Evolutionary conservation across 2,329 filamentous ascomycete genomes (phyloP).

Genomic region (Knufia petricola): DNA sequence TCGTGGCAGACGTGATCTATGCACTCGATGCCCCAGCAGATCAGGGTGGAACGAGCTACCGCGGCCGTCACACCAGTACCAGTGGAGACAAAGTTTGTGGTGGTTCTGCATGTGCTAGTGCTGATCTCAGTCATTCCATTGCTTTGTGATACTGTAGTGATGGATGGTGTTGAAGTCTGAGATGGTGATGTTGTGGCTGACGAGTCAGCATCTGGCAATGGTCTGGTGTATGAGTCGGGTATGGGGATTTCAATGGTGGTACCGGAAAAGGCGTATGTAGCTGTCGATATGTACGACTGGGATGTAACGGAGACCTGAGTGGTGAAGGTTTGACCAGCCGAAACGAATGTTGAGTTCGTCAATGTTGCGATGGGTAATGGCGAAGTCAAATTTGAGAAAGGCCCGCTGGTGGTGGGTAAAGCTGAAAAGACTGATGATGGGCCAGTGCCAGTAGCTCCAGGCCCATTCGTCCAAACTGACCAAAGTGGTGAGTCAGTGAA

Average conservation of each 20-base stretch:
- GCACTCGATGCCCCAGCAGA: slow-evolving; percentile 2
- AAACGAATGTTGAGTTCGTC: slow-evolving; percentile 1
- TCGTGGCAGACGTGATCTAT: slow-evolving; percentile 1
- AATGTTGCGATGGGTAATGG: background rate
- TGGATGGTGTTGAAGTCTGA: background rate
- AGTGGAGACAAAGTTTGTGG: background rate
- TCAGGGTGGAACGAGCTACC: background rate
- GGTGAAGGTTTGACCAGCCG: background rate
- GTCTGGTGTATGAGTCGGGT: background rate
- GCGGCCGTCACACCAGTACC: background rate
- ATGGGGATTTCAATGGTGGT: slow-evolving; percentile 4
- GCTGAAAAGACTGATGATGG: background rate
- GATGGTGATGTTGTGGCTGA: background rate
- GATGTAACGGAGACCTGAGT: background rate
- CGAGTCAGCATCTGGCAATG: background rate
- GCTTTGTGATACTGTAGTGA: background rate
- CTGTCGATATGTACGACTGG: background rate
- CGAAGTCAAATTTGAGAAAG: background rate
- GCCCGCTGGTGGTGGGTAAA: background rate
- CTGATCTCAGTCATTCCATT: background rate
- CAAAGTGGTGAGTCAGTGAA: background rate
- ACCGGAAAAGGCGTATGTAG: background rate
- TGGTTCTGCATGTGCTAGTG: slow-evolving; percentile 5
- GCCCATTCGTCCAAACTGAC: background rate
- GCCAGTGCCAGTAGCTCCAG: background rate